phyloP scores from a whole-genome alignment of 2,329 filamentous ascomycete species.

The Pyrenochaeta sp. region DNA sequence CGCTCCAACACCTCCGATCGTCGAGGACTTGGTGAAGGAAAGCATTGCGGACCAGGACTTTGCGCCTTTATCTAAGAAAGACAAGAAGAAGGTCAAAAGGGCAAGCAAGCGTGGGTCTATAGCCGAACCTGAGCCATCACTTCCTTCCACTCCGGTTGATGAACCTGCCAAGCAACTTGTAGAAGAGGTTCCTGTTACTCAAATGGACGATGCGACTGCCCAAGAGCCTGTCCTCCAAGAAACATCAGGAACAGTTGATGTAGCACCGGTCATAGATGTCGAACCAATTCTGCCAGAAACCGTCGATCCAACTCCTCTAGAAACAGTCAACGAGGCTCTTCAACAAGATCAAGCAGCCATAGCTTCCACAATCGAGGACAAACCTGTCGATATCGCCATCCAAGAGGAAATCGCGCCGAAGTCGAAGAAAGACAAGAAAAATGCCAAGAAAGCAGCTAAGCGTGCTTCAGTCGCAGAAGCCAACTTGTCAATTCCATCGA shows the following conservation, averaged over 20 bases:
- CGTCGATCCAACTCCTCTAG: no score
- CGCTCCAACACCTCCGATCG: not conserved
- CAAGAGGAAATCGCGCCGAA: slow-evolving; percentile 10
- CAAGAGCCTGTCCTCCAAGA: slow-evolving; percentile 3
- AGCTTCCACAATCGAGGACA: no score
- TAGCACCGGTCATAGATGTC: no score
- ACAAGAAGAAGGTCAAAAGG: slow-evolving; percentile 22
- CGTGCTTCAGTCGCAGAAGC: slow-evolving; percentile 15
- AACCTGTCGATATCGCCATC: no score
- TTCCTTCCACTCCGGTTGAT: slow-evolving; percentile 8
- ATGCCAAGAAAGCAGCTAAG: slow-evolving; percentile 18
- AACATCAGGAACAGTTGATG: no score
- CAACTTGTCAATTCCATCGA: slow-evolving; percentile 8
- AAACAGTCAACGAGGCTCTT: no score
- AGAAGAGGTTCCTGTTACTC: no score
- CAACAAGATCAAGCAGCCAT: no score
- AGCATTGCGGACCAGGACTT: slow-evolving; percentile 11
- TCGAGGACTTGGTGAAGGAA: slow-evolving; percentile 4
- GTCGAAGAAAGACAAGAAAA: slow-evolving; percentile 28
- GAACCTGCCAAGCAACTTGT: slow-evolving; percentile 5
- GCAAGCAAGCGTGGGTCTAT: slow-evolving; percentile 18
- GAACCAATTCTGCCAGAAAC: no score
- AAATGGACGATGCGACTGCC: not conserved
- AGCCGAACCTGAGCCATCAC: slow-evolving; percentile 14
- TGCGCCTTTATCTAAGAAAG: slow-evolving; percentile 22